A percentile compares a stretch with the other conserved stretches of the same genome.
Evolutionary conservation across 129 eudicot species (phyloP).

Genomic region (Centrapalus pauciflorus): DNA sequence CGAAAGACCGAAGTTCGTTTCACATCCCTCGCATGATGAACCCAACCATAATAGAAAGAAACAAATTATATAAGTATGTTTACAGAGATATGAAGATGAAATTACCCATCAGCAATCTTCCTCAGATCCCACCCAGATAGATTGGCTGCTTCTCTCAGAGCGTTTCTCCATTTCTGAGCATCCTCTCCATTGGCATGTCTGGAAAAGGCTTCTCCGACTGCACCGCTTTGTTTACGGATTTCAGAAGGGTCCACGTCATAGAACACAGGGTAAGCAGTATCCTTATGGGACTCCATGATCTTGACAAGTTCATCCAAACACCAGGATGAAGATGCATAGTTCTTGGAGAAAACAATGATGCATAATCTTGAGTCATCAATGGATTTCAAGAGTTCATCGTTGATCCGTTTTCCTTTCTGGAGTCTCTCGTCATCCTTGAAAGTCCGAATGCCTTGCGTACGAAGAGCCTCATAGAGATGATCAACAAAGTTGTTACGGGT

Average conservation of each 20-base stretch:
- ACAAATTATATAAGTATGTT: too few species aligned
- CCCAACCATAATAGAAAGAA: too few species aligned
- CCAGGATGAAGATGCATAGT: background rate
- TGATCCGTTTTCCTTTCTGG: background rate
- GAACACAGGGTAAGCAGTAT: background rate
- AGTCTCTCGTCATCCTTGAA: constrained; percentile 1
- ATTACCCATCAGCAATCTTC: constrained; percentile 1
- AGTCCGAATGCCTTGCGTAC: background rate
- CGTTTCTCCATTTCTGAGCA: background rate
- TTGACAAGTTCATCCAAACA: background rate
- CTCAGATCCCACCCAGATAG: background rate
- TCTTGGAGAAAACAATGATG: too few species aligned
- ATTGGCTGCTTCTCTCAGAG: background rate
- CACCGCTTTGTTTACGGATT: background rate
- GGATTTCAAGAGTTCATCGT: background rate
- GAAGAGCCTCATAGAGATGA: background rate
- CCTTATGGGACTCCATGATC: background rate
- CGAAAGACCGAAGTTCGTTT: too few species aligned
- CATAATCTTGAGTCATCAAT: constrained; percentile 7
- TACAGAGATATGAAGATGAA: too few species aligned
- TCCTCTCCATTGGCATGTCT: background rate
- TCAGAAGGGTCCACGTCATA: background rate
- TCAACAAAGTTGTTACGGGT: background rate
- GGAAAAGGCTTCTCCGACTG: background rate
- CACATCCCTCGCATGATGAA: too few species aligned